Evolutionary conservation across 2,329 filamentous ascomycete genomes (phyloP).

Genomic region (Daldinia sp.): DNA sequence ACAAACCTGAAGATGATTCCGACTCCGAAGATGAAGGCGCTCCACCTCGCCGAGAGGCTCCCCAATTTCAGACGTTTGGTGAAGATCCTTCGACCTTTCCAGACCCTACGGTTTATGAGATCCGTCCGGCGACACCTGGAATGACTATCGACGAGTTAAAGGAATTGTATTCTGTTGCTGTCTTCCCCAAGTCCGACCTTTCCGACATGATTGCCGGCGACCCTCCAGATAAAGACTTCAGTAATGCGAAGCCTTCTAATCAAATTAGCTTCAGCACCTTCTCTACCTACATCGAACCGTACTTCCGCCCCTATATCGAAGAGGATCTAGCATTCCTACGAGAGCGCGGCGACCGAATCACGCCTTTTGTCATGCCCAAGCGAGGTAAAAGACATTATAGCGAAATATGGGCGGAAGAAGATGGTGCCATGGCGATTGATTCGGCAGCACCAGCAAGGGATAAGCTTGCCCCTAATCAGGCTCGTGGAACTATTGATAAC

Average conservation of each 20-base stretch:
- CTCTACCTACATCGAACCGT: conserved; percentile 89
- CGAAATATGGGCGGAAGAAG: conserved; percentile 94
- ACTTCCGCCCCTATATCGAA: conserved; percentile 87
- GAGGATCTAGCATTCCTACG: conserved; percentile 93
- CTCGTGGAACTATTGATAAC: conserved; percentile 84
- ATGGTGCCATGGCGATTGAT: conserved; percentile 80
- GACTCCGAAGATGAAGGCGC: conserved; percentile 68
- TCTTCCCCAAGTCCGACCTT: conserved; percentile 83
- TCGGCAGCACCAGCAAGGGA: conserved; percentile 67
- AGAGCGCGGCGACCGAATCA: conserved; percentile 84
- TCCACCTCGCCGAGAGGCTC: conserved; percentile 69
- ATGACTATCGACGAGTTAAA: conserved; percentile 89
- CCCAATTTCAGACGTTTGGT: conserved; percentile 88
- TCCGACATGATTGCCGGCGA: conserved; percentile 86
- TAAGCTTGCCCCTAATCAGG: conserved; percentile 78
- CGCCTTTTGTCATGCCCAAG: conserved; percentile 85
- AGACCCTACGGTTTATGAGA: conserved; percentile 95
- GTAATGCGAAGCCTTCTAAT: conserved; percentile 88
- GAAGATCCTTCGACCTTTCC: conserved; percentile 90
- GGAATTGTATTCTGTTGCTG: conserved; percentile 85
- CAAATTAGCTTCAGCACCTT: conserved; percentile 96
- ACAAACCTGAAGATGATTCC: conserved; percentile 57
- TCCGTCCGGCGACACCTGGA: conserved; percentile 74
- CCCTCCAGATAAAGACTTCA: conserved; percentile 94
- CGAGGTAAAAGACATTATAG: conserved; percentile 86